Base-by-base conservation (phyloP, 2,329 filamentous ascomycete species). In the Podosphaera aphanis region DNA sequence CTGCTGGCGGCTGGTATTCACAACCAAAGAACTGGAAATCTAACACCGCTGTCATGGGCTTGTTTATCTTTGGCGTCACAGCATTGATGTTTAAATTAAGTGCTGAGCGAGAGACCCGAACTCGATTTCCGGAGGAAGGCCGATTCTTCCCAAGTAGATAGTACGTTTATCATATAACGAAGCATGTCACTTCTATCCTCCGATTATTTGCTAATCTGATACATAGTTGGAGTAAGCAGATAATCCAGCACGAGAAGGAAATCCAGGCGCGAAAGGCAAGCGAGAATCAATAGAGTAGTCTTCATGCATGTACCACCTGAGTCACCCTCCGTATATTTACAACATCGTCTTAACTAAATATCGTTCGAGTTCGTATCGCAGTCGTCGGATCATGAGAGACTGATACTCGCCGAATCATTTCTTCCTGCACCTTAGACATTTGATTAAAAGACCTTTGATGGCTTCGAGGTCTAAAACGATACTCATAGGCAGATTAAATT, bases 1-100 rank as follows among this genome's bases (percentile, higher is more conserved):
- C 90, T 50, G 71, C 88, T 53, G 90, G 90, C 72, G 90, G 90
- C 65, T 98, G 90, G 90, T 98, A 98, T 66, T 68, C 79, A 46
- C 88, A 93, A 63, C 90, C 90, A 46, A 70, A 73, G 55, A 98
- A 98, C 71, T 98, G 90, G 90, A 90, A 81, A 63, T 66, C 68
- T 58, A 98, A 98, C 69, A 98, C 90, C 4, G 70, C 79, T 46
- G 69, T 90, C 54, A 76, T 85, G 60, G 73, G 73, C 49, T 71
- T 67, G 42, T 71, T 79, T 47, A 67, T 90, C 44, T 53, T 79
- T 53, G 77, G 80, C 51, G 70, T 92, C 53, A 69, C 71, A 48
- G 77, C 71, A 43, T 63, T 79, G 56, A 71, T 69, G 50, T 88
- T 76, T 71, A 80, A 69, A 57, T 63, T 79, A 56, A 85, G 81